Evolutionary conservation across 331 rosid genomes (phyloP).

Genomic region (Cydonia oblonga): DNA sequence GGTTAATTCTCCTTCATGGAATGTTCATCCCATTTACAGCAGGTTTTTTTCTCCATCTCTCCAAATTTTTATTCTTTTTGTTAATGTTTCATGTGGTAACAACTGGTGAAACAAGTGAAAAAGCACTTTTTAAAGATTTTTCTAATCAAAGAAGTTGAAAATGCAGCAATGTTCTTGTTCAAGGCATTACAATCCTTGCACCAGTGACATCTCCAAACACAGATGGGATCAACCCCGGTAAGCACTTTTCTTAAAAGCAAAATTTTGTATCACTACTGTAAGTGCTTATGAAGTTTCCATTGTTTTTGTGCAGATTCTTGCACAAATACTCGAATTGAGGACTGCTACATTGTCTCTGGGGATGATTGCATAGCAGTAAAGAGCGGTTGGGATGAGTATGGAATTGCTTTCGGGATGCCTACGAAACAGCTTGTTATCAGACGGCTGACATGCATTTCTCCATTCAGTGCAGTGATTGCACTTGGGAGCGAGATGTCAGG

Average conservation of each 20-base stretch:
- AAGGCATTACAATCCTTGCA: constrained; percentile 74
- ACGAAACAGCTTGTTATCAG: constrained; percentile 52
- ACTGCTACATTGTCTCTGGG: constrained; percentile 79
- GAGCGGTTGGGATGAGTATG: constrained; percentile 84
- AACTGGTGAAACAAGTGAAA: not conserved
- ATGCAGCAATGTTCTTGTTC: constrained; percentile 63
- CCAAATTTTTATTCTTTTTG: not conserved
- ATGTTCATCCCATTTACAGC: constrained; percentile 74
- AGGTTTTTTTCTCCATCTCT: constrained; percentile 24
- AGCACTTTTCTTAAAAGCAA: not conserved
- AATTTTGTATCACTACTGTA: not conserved
- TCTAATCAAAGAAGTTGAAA: not conserved
- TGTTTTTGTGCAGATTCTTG: constrained; percentile 49
- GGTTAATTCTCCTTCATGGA: constrained; percentile 83
- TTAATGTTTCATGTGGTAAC: not conserved
- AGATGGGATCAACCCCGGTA: constrained; percentile 85
- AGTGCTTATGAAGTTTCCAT: not conserved
- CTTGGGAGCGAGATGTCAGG: constrained; percentile 79
- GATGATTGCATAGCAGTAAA: constrained; percentile 87
- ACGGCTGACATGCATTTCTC: constrained; percentile 64
- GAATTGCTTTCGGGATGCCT: constrained; percentile 60
- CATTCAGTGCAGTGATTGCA: constrained; percentile 61
- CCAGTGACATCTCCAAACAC: constrained; percentile 82
- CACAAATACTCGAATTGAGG: constrained; percentile 68
- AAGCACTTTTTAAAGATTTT: no score